A percentile compares a stretch with the other conserved stretches of the same genome.
phyloP scores from a whole-genome alignment of 768 basidiomycete species.

The Peribolospora kevripleyi region DNA sequence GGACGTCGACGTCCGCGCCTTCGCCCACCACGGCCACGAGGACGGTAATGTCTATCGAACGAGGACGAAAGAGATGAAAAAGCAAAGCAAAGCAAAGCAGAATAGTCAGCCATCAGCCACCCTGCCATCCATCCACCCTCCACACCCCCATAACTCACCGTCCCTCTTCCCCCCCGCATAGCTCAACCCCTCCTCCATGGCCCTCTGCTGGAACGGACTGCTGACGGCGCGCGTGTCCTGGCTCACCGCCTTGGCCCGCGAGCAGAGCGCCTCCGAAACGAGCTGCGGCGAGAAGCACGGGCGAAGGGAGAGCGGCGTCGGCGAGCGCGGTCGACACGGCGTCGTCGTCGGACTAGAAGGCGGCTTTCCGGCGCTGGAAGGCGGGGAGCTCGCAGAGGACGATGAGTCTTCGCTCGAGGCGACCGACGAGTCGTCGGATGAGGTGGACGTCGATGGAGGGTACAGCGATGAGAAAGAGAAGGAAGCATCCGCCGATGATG shows the following conservation, averaged over 20 bases:
- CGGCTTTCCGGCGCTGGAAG: conserved; percentile 7
- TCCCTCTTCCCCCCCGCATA: conserved; percentile 15
- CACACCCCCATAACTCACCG: background rate
- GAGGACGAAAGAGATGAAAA: background rate
- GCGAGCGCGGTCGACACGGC: background rate
- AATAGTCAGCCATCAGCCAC: too few species aligned
- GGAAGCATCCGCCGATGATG: background rate
- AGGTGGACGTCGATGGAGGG: conserved; percentile 1
- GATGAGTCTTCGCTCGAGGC: background rate
- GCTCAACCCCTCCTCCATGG: conserved; percentile 13
- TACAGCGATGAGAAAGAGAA: conserved; percentile 3
- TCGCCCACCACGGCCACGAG: conserved; percentile 10
- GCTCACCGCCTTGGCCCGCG: conserved; percentile 44
- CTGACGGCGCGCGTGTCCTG: conserved; percentile 21
- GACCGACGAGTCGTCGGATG: conserved; percentile 3
- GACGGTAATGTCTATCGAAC: conserved; percentile 5
- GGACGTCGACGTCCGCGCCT: conserved; percentile 1
- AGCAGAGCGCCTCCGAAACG: conserved; percentile 43
- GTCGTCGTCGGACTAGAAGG: conserved; percentile 23
- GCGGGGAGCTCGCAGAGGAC: background rate
- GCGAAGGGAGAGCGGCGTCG: conserved; percentile 23
- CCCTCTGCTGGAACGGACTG: conserved; percentile 15
- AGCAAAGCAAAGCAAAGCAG: too few species aligned
- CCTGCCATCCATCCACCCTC: too few species aligned
- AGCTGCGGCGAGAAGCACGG: conserved; percentile 11